These are phyloP conservation scores for Hyaloscypha hepaticicola DNA, from an alignment of 495 filamentous ascomycete species.

Conservation along the genomic window DNA sequence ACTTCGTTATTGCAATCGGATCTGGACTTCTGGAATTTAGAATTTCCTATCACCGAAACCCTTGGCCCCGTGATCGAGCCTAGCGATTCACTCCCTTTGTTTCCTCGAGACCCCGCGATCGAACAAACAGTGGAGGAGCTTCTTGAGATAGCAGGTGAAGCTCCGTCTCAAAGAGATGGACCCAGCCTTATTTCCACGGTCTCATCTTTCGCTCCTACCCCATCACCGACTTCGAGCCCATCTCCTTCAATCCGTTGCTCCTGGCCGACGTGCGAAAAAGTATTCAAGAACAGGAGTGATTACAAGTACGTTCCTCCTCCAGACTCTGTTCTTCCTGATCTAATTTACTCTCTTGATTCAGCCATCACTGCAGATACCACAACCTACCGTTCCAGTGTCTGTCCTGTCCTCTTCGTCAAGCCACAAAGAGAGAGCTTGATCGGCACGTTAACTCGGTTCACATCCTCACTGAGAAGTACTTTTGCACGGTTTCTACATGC, in stretches of 20 bases:
- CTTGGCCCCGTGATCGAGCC: not conserved
- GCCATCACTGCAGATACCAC: constrained; percentile 17
- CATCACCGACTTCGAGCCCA: not conserved
- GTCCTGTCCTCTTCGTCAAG: constrained; percentile 5
- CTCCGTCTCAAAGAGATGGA: not conserved
- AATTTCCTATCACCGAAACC: not conserved
- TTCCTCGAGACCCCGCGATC: not conserved
- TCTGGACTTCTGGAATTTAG: not conserved
- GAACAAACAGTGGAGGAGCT: not conserved
- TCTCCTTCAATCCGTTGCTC: not conserved
- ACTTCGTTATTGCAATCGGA: not conserved
- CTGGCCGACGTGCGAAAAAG: constrained; percentile 13
- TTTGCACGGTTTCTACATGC: constrained; percentile 6
- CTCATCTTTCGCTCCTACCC: not conserved
- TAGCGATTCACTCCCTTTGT: not conserved
- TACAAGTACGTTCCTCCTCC: not conserved
- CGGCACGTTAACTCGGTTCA: constrained; percentile 13
- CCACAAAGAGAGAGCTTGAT: constrained; percentile 11
- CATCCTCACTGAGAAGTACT: constrained; percentile 3
- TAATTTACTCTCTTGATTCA: not conserved
- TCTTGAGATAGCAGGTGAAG: not conserved
- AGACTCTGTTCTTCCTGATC: not conserved
- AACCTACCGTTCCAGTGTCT: constrained; percentile 8
- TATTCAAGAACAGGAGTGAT: constrained; percentile 6
- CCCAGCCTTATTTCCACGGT: not conserved